Conservation (phyloP, 495 filamentous ascomycete genomes). For the Penicillium soppii region DNA sequence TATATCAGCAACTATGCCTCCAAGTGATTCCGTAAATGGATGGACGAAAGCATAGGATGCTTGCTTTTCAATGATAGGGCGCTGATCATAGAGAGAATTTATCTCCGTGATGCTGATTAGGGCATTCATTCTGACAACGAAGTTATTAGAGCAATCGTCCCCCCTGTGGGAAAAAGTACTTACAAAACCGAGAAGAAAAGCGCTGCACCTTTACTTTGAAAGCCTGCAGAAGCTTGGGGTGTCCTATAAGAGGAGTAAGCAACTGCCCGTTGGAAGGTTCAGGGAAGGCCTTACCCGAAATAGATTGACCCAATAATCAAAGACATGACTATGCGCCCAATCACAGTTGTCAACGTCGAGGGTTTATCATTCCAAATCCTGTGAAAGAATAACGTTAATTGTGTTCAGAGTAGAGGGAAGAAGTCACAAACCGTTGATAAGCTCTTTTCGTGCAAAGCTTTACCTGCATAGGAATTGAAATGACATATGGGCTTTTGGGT, state of each 20-base stretch:
- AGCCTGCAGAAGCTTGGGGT: conserved; percentile 57
- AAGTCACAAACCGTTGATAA: conserved; percentile 42
- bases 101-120: conserved; percentile 59
- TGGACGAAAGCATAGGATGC: conserved; percentile 65
- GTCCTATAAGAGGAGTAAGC: conserved; percentile 56
- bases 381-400: conserved; percentile 17
- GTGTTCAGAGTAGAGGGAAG: conserved; percentile 13
- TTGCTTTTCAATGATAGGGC: conserved; percentile 67
- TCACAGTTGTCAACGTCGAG: conserved; percentile 69
- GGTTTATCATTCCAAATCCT: conserved; percentile 72
- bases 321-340: conserved; percentile 77
- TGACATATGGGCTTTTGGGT: conserved; percentile 45
- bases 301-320: conserved; percentile 87
- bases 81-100: conserved; percentile 57
- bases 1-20: conserved; percentile 58
- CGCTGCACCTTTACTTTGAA: conserved; percentile 78
- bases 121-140: conserved; percentile 48
- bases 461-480: conserved; percentile 48
- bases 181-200: conserved; percentile 88
- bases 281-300: conserved; percentile 56
- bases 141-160: conserved; percentile 17
- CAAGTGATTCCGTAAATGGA: conserved; percentile 59
- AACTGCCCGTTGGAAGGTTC: conserved; percentile 40
- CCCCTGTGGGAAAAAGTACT: conserved; percentile 42
- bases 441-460: conserved; percentile 49